Conservation (phyloP, 164 flowering plant species). For the Piper betle region DNA sequence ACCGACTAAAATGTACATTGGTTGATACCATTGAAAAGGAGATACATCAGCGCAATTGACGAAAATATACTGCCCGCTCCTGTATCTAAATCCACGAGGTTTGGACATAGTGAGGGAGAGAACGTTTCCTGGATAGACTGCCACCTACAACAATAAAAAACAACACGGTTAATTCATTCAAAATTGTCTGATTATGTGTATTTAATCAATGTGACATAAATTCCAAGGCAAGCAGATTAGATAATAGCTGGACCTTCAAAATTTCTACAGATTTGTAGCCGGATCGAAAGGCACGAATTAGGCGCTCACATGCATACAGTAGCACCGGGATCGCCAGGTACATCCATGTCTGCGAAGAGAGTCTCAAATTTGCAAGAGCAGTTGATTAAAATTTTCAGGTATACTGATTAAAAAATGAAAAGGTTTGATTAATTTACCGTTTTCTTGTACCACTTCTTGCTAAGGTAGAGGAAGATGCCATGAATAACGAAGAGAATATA, state of each 20-base stretch:
- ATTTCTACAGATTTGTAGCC: slow-evolving; percentile 31
- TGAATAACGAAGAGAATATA: slow-evolving; percentile 46
- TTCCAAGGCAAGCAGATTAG: not conserved
- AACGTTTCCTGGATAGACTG: slow-evolving; percentile 60
- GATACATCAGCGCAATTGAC: slow-evolving; percentile 53
- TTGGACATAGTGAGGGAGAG: slow-evolving; percentile 44
- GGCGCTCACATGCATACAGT: slow-evolving; percentile 33
- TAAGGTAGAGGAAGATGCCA: slow-evolving; percentile 51
- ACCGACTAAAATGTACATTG: not conserved
- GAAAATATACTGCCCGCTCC: slow-evolving; percentile 54
- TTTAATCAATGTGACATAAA: not conserved
- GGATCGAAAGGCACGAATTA: slow-evolving; percentile 36
- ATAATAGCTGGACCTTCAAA: slow-evolving; percentile 21
- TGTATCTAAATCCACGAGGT: slow-evolving; percentile 53
- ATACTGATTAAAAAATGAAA: not conserved
- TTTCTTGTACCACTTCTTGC: slow-evolving; percentile 57
- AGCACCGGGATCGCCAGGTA: slow-evolving; percentile 36
- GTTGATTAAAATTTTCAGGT: not conserved
- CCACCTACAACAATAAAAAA: slow-evolving; percentile 23
- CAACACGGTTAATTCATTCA: not conserved
- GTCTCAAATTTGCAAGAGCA: not conserved
- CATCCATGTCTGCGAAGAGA: slow-evolving; percentile 46
- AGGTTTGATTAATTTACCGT: slow-evolving; percentile 27
- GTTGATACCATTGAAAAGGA: slow-evolving; percentile 39
- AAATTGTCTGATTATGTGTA: too few species aligned